Conservation (phyloP, 768 basidiomycete genomes). For the Panaeolus cyanescens region DNA sequence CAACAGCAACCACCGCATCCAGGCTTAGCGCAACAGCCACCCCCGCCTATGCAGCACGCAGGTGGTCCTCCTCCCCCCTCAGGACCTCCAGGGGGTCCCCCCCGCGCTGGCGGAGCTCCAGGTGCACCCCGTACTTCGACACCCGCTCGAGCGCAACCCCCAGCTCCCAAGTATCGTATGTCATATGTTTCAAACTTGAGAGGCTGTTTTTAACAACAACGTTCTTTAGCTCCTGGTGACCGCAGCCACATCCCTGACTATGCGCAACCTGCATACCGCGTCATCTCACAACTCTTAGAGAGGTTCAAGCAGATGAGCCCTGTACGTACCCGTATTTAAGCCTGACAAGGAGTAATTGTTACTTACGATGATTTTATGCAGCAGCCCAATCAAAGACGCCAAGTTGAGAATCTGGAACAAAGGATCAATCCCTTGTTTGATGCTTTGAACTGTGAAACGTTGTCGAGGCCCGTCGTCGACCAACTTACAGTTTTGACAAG, state of each 20-base stretch:
- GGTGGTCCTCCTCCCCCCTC: conserved; percentile 32
- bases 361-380: neutral
- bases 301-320: conserved; percentile 74
- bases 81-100: conserved; percentile 29
- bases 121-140: neutral
- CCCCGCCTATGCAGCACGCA: conserved; percentile 16
- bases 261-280: conserved; percentile 62
- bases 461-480: conserved; percentile 71
- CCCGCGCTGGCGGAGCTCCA: conserved; percentile 20
- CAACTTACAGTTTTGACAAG: conserved; percentile 69
- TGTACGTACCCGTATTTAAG: conserved; percentile 44
- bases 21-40: conserved; percentile 26
- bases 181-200: conserved; percentile 6
- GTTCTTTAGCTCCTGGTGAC: conserved; percentile 77
- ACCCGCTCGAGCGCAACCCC: conserved; percentile 21
- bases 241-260: conserved; percentile 86
- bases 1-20: conserved; percentile 23
- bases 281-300: conserved; percentile 63
- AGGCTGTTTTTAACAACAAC: neutral
- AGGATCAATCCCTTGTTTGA: conserved; percentile 87
- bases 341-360: neutral
- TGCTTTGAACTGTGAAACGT: conserved; percentile 85
- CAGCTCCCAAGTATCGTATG: conserved; percentile 50
- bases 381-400: conserved; percentile 80
- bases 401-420: conserved; percentile 86